Evolutionary conservation across 768 basidiomycete species (phyloP), one percentile per base, ranked within the genome.

Genomic region (Lactarius pseudohatsudake): DNA sequence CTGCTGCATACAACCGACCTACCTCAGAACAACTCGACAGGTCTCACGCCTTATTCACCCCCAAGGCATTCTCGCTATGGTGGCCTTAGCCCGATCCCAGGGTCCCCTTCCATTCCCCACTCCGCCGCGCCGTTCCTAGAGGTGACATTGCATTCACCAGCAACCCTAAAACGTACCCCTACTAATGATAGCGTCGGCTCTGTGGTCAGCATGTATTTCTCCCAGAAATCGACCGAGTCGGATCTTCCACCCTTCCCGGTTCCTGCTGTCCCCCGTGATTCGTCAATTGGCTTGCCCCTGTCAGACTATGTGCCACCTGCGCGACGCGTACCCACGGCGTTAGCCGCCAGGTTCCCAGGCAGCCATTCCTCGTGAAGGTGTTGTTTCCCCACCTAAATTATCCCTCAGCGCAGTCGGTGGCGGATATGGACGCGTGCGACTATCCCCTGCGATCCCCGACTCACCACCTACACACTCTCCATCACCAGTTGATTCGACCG

Each of bases 131-230:
- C 62, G 15, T 22, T 59, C 57, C 32, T 59, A 8, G 62, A 63
- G 57, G 62, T 59, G 41, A 61, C 61, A 34, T 34, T 59, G n/a
- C 50, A 28, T 36, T 58, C 62, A 16, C 36, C 57, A 22, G 20
- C 36, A 38, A 38, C 36, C 3, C 1, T 38, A 13, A 15, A 30
- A 30, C 7, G 8, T 11, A 30, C 65, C 26, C 43, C 57, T 9
- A 28, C 28, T 16, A 32, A 2, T 41, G 64, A 66, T 9, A 66
- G 65, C 50, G 59, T 64, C 50, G 67, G 75, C 67, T 75, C 75
- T 16, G 47, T 76, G 38, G 66, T 75, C 59, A 73, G 69, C 67
- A 73, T 75, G 75, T 75, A 75, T 67, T 62, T 71, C 28, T 74
- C 72, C 8, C 69, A 67, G 15, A 54, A 70, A 3, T 61, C 74